phyloP scores from a whole-genome alignment of 768 basidiomycete species.

The Russula virescens region DNA sequence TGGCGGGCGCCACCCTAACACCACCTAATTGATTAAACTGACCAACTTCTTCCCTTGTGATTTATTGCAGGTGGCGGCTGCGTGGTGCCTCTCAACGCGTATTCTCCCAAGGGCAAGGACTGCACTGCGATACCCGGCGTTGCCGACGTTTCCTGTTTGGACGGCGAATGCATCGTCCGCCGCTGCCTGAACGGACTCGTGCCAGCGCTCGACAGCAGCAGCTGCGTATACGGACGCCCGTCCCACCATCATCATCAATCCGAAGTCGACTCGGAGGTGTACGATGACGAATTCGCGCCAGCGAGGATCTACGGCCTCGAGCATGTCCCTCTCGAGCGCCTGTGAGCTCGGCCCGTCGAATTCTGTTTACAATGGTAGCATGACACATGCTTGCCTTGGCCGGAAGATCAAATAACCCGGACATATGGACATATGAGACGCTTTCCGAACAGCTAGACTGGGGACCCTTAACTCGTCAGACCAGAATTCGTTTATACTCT shows the following conservation, averaged over 20 bases:
- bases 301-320: constrained; percentile 26
- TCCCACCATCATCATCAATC: too few species aligned
- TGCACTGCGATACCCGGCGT: constrained; percentile 46
- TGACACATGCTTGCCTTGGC: neutral
- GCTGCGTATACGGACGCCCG: constrained; percentile 12
- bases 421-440: too few species aligned
- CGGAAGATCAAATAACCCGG: too few species aligned
- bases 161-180: constrained; percentile 40
- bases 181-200: constrained; percentile 42
- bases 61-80: constrained; percentile 43
- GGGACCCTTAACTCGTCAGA: too few species aligned
- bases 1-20: too few species aligned
- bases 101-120: constrained; percentile 39
- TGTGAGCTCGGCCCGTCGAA: neutral
- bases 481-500: too few species aligned
- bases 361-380: neutral
- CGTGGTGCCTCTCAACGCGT: constrained; percentile 31
- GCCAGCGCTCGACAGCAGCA: constrained; percentile 20
- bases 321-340: constrained; percentile 23
- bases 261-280: too few species aligned
- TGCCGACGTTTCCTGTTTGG: constrained; percentile 43
- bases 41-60: too few species aligned
- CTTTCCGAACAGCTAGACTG: too few species aligned
- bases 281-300: neutral
- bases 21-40: too few species aligned